Evolutionary conservation across 495 filamentous ascomycete species (phyloP), one percentile per base, ranked within the genome.

Genomic region (Staphylotrichum longicolle): DNA sequence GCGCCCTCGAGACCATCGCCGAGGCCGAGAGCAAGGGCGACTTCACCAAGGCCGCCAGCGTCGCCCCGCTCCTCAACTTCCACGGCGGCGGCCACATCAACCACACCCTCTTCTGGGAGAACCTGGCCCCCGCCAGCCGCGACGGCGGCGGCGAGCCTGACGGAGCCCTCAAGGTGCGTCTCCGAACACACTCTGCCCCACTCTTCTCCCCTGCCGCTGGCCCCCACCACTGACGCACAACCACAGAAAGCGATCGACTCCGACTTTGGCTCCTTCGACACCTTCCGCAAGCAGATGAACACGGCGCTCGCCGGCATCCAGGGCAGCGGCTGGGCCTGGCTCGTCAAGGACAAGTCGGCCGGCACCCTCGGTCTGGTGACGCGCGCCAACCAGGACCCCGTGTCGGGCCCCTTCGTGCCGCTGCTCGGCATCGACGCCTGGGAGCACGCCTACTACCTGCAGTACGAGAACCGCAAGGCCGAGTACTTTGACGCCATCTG

Each of bases 381-480:
- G 53, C 90, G 73, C 41, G 73, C 78, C 72, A 93, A 95, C 81
- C 91, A 96, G 76, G 91, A 96, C 74, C 87, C 91, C 54, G 90
- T 96, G 20, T 81, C 90, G 35, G 91, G 90, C 39, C 84, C 86
- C 67, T 88, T 83, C 74, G 75, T 83, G 61, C 91, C 91, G 39
- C 77, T 96, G 27, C 77, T 95, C 48, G 91, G 91, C 45, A 88
- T 96, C 74, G 91, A 96, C 78, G 90, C 90, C 54, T 96, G 91
- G 91, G 91, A 96, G 79, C 68, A 78, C 60, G 75, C 79, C 49
- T 81, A 83, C 72, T 82, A 81, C 78, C 81, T 98, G 58, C 91
- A 98, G 81, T 98, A 98, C 76, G 84, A 96, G 83, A 98, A 98
- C 80, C 88, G 93, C 72, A 98, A 98, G 85, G 94, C 90, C 57